Conservation (phyloP, 768 basidiomycete species). For the Chalciporus chontae region DNA sequence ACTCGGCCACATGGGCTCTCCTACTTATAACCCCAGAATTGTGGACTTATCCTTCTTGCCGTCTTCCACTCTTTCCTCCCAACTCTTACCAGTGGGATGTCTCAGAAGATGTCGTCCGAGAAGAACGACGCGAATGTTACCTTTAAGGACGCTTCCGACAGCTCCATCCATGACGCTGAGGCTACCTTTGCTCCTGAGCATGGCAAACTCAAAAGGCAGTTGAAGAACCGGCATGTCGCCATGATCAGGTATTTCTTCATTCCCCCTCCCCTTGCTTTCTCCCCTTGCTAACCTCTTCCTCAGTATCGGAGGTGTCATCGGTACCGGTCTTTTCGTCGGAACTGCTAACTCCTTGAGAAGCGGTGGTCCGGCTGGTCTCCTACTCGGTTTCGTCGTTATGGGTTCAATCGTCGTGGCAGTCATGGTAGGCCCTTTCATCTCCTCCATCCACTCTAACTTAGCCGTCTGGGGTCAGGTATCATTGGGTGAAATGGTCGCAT, state of each 20-base stretch:
- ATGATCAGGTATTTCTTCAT: constrained; percentile 61
- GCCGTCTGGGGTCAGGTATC: constrained; percentile 43
- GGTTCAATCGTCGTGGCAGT: constrained; percentile 68
- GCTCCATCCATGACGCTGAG: constrained; percentile 25
- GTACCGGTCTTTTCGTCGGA: constrained; percentile 67
- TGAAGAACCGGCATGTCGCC: constrained; percentile 76
- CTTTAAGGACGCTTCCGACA: constrained; percentile 7
- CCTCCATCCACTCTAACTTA: not conserved
- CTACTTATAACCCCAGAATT: not conserved
- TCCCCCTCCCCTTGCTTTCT: not conserved
- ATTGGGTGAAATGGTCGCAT: constrained; percentile 60
- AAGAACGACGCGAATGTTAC: constrained; percentile 13
- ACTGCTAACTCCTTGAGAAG: constrained; percentile 46
- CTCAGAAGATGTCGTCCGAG: constrained; percentile 17
- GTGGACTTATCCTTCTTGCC: too few relatives aligned
- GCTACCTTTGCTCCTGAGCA: not conserved
- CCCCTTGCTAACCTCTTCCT: constrained; percentile 1
- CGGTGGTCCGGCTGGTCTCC: constrained; percentile 72
- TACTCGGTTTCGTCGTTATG: constrained; percentile 66
- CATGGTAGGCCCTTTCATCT: constrained; percentile 46
- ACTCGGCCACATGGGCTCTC: not conserved
- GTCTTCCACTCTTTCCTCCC: not conserved
- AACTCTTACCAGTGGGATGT: not conserved
- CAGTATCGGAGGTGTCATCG: constrained; percentile 58
- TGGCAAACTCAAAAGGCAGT: constrained; percentile 47